Conservation (phyloP, 1,284 basidiomycete genomes). For the Ganoderma lucidum region DNA sequence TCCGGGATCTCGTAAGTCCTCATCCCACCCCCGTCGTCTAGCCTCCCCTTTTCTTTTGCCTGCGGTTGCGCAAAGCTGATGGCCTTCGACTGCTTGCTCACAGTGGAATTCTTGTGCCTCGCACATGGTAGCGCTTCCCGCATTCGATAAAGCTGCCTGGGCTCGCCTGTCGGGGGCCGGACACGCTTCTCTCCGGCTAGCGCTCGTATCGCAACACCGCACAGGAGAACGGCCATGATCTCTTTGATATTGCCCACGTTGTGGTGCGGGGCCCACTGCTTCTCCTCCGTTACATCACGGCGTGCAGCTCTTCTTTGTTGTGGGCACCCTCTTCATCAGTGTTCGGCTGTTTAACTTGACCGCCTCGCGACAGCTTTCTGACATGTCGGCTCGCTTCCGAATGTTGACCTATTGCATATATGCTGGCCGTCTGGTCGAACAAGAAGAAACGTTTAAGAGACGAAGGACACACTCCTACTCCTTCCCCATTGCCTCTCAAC, state of each 20-base stretch:
- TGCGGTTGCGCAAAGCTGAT: not conserved
- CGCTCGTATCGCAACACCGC: not conserved
- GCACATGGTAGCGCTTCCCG: not conserved
- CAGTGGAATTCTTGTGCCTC: not conserved
- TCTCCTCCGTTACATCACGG: constrained; percentile 3
- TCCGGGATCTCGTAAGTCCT: not conserved
- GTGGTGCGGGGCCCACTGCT: not conserved
- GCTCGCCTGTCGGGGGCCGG: not conserved
- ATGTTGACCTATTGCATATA: not conserved
- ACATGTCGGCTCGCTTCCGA: not conserved
- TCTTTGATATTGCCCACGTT: not conserved
- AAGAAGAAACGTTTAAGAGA: not conserved
- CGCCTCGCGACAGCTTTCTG: not conserved
- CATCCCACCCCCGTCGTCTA: not conserved
- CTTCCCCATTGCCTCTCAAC: not conserved
- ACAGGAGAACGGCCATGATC: not conserved
- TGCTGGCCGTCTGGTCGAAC: not conserved
- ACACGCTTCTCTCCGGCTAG: not conserved
- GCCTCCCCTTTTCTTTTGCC: not conserved
- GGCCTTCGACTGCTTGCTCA: not conserved
- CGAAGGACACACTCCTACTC: not conserved
- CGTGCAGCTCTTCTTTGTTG: constrained; percentile 6
- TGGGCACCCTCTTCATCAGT: not conserved
- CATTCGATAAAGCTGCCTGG: not conserved
- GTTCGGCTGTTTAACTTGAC: not conserved